Evolutionary conservation across 164 flowering plant genomes (phyloP).

Genomic region (Magnolia changhungtana): DNA sequence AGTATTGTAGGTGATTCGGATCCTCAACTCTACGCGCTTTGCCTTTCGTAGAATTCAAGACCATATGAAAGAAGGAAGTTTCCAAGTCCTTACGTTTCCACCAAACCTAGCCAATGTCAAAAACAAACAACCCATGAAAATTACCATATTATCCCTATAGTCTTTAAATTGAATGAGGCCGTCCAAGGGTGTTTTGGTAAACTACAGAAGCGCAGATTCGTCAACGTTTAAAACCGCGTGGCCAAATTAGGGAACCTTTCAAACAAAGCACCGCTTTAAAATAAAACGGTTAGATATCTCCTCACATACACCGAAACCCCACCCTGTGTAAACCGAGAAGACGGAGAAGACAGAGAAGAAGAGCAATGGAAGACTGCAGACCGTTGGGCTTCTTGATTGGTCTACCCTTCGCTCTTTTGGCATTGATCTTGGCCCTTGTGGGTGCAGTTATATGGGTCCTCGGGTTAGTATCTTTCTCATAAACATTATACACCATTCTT

Average conservation of each 20-base stretch:
- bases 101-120: no score
- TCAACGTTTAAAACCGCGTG: neutral
- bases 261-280: neutral
- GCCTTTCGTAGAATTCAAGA: no score
- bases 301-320: neutral
- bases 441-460: slow-evolving; percentile 41
- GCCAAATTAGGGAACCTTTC: neutral
- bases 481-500: neutral
- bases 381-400: slow-evolving; percentile 52
- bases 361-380: slow-evolving; percentile 28
- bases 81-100: no score
- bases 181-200: neutral
- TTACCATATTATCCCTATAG: no score
- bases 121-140: no score
- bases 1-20: no score
- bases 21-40: no score
- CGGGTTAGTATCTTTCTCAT: slow-evolving; percentile 27
- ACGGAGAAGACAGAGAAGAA: neutral
- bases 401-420: slow-evolving; percentile 43
- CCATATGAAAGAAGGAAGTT: no score
- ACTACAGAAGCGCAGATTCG: neutral
- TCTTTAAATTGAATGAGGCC: no score
- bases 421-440: slow-evolving; percentile 36
- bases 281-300: neutral
- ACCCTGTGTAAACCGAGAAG: neutral